Conservation (phyloP, 176 grass and related monocot genomes). For the Zoysia pacifica region DNA sequence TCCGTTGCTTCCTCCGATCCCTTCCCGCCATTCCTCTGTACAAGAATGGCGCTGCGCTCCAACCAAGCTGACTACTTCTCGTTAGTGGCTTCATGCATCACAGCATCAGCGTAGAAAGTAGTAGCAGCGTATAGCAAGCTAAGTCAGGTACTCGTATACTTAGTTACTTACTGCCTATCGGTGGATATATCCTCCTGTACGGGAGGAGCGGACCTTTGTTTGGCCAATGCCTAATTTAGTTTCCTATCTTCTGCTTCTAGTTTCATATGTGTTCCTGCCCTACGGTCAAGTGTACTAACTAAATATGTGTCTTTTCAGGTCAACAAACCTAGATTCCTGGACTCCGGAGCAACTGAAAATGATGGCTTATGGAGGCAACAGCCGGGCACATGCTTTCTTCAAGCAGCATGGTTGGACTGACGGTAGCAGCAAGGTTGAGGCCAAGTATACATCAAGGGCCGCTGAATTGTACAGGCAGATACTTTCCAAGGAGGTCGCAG, state of each 20-base stretch:
- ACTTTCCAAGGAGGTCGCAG: conserved; percentile 69
- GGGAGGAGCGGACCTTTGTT: no score
- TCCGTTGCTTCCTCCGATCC: neutral
- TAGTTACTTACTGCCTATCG: no score
- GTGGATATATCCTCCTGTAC: neutral
- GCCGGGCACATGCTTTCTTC: conserved; percentile 70
- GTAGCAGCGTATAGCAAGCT: no score
- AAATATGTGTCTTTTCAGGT: conserved; percentile 29
- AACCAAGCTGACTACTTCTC: no score
- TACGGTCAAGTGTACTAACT: neutral
- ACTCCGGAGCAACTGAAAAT: conserved; percentile 71
- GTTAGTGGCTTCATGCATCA: no score
- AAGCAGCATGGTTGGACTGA: conserved; percentile 79
- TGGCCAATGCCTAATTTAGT: neutral
- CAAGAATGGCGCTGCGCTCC: no score
- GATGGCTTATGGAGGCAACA: conserved; percentile 85
- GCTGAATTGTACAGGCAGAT: conserved; percentile 76
- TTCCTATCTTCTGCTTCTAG: no score
- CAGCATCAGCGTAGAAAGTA: no score
- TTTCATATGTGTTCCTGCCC: no score
- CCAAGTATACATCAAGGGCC: conserved; percentile 80
- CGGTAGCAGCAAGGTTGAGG: conserved; percentile 67
- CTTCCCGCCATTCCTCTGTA: neutral
- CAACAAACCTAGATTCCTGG: conserved; percentile 85
- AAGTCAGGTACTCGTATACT: no score